Base-by-base conservation (phyloP, 371 early-diverging fungal genomes). In the Mucor plumbeus region DNA sequence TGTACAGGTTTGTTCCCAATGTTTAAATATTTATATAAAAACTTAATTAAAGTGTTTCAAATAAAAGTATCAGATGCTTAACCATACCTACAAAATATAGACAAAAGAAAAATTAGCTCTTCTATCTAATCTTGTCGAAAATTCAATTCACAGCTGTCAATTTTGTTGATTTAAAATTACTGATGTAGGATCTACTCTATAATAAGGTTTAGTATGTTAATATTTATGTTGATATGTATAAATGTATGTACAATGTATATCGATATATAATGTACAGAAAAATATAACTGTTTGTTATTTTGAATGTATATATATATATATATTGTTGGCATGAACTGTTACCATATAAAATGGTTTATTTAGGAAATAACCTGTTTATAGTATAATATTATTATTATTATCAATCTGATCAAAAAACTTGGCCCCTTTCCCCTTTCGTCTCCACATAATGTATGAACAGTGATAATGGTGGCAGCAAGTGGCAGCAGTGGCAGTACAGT, bases 61-160 rank as follows among this genome's bases (percentile, higher is more conserved):
- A n/a, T n/a, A n/a, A n/a, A n/a, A n/a, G n/a, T n/a, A n/a, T n/a
- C n/a, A n/a, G n/a, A n/a, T n/a, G n/a, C n/a, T n/a, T n/a, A n/a
- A n/a, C n/a, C n/a, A n/a, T n/a, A n/a, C n/a, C n/a, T n/a, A n/a
- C n/a, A n/a, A n/a, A n/a, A n/a, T n/a, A n/a, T n/a, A n/a, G n/a
- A 26, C 26, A 26, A 26, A 26, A 26, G 3, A 26, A 26, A 26
- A 26, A 26, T 1, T 26, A 26, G 26, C 26, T 26, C 3, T 26
- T 26, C 26, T 26, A 26, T 26, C 1, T 26, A 26, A 26, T 26
- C 26, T 47, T 47, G 31, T 31, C 31, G 53, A 53, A 4, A 13
- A 53, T 53, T 53, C 26, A 4, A 53, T 53, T 31, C 31, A 31
- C 53, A 53, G 53, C 53, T 53, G 53, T 53, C 53, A 53, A 53